Percentiles rank a stretch among this genome's conserved stretches.
These are phyloP conservation scores for grape (Vitis vinifera) DNA, from an alignment of 164 flowering plant genomes.

Conservation along the genomic window DNA sequence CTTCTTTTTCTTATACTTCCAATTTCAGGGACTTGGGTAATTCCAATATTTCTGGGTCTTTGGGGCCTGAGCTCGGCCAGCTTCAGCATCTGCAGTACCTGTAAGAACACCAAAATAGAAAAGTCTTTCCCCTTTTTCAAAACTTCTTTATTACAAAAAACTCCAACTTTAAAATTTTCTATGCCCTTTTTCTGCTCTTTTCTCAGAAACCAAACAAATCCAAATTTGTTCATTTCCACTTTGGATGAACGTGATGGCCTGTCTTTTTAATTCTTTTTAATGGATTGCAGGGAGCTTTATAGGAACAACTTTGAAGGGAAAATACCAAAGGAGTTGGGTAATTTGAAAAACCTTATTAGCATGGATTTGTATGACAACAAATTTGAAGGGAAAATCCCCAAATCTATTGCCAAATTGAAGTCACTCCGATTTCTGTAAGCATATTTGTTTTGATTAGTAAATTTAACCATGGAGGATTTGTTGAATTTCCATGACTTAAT, in stretches of 20 bases:
- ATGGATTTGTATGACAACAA: conserved; percentile 76
- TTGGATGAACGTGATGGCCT: too few relatives aligned
- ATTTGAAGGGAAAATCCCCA: conserved; percentile 69
- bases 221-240: too few relatives aligned
- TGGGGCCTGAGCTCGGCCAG: conserved; percentile 78
- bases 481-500: not conserved
- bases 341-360: conserved; percentile 70
- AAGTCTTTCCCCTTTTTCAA: not conserved
- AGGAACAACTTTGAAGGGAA: conserved; percentile 58
- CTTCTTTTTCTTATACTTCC: not conserved
- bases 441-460: not conserved
- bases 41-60: conserved; percentile 70
- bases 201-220: not conserved
- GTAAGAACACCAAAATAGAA: conserved; percentile 26
- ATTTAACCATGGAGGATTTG: not conserved
- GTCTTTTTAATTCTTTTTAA: not conserved
- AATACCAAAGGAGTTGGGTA: conserved; percentile 78
- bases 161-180: not conserved
- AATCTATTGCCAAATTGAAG: conserved; percentile 64
- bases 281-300: conserved; percentile 71
- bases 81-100: conserved; percentile 73
- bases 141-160: not conserved
- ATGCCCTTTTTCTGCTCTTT: not conserved
- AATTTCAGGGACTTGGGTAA: conserved; percentile 78
- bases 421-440: conserved; percentile 77